Base-by-base conservation (phyloP, 2,329 filamentous ascomycete species). In the Pochonia chlamydosporia region DNA sequence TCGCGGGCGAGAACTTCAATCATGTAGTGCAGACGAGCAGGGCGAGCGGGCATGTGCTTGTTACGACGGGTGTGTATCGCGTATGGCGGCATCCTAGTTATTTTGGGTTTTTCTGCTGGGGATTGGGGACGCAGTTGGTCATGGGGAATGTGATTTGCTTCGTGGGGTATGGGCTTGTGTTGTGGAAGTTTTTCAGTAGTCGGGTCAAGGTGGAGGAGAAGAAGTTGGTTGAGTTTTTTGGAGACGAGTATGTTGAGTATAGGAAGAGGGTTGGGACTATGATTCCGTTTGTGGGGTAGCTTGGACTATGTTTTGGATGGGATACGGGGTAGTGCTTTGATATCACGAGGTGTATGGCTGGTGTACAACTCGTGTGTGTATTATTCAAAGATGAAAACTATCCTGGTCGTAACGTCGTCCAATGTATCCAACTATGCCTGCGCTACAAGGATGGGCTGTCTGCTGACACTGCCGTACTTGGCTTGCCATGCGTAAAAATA, bases 401-500 rank as follows among this genome's bases (percentile, higher is more conserved):
- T 23, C 35, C 35, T 26, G 13, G 9, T n/a, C 23, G 28, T 37
- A 16, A 40, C 3, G 18, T 37, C 3, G 31, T 23, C 30, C 28
- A 24, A 35, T 14, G n/a, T 8, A 24, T 24, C 5, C 25, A 5
- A 14, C 33, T 13, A 39, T 10, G 33, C 31, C 33, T 42, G 23
- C 25, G 28, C 5, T 39, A 33, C 21, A 7, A 40, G 49, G 3
- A 50, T 30, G 53, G 62, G 54, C 43, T 64, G 62, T 55, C 69
- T 73, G 54, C 79, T 88, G 20, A 91, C 85, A 58, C 85, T 90
- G 11, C 93, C 93, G 63, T 96, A 96, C 71, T 97, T 97, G 47
- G 89, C 89, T 69, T 97, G 92, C 92, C 93, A 99, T 1, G 91
- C 91, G 63, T 97, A 97, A 66, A 96, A 99, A 66, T 99, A 99